Evolutionary conservation across 805 yeast species (phyloP), one percentile per base, ranked within the genome.

Genomic region (Pichia gijzeniarum): DNA sequence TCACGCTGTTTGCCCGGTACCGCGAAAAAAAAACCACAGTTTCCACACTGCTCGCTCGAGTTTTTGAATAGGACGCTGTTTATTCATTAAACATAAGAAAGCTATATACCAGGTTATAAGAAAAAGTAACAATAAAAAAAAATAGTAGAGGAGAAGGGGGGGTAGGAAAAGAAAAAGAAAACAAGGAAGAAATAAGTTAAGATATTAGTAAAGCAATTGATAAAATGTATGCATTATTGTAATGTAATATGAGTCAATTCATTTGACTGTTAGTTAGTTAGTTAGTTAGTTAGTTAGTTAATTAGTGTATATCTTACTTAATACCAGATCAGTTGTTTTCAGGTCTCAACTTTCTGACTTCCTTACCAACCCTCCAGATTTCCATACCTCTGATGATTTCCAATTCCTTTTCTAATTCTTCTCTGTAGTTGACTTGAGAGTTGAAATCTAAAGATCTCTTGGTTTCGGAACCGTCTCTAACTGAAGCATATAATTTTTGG

Each of bases 311-410:
- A n/a, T n/a, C n/a, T n/a, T n/a, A n/a, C 28, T 7, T 6, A 25
- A 25, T 10, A 22, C 18, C 20, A 34, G 42, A 50, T 74, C 85
- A 90, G 71, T 84, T 80, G 93, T 93, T 91, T 79, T 93, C 99
- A 65, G 99, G 99, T 77, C 99, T 90, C 71, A 93, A 83, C 77
- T 93, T 93, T 83, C 99, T 91, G 59, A 93, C 99, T 79, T 93
- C 98, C 79, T 91, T 91, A 68, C 99, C 99, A 61, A 93, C 99
- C 68, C 71, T 85, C 99, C 99, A 93, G 91, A 93, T 93, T 80
- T 93, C 99, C 85, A 93, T 89, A 68, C 77, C 77, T 80, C 98
- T 88, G 79, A 93, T 91, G 67, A 77, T 78, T 73, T 84, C 79
- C 69, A 93, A 80, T 79, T 93, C 99, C 68, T 74, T 76, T 78